Evolutionary conservation across 495 filamentous ascomycete genomes (phyloP), one percentile per base, ranked within the genome.

Genomic region (Aspergillus steynii): DNA sequence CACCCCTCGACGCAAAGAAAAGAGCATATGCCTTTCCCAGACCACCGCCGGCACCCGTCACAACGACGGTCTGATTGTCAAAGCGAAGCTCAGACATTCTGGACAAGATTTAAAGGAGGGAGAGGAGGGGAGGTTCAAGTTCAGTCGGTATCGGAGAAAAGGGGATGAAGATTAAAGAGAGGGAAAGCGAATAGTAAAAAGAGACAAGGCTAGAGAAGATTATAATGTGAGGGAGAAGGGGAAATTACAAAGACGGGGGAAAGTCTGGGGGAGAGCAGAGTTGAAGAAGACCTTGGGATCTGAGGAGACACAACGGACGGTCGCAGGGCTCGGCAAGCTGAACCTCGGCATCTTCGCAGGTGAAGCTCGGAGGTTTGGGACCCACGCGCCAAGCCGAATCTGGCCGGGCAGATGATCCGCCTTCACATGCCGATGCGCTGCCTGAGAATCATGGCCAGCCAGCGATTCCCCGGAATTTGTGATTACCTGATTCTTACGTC

Each of bases 11-110:
- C 60, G 83, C 95, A 73, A 96, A 98, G 83, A 97, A 97, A 45
- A 86, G 78, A 63, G 91, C 91, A 80, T 97, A 97, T 70, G 89
- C 89, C 78, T 93, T 96, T 55, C 95, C 95, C 56, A 98, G 78
- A 60, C 96, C 95, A 76, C 96, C 96, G 60, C 95, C 94, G 56
- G 96, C 96, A 65, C 95, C 95, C 52, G 96, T 99, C 65, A 99
- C 90, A 56, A 99, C 93, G 65, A 96, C 92, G 63, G 94, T 94
- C 82, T 98, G 96, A 74, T 91, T 90, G 82, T 98, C 95, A 74
- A 87, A 99, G 62, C 96, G 87, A 74, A 99, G 82, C 77, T 90
- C 86, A 68, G 88, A 83, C 90, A 92, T 93, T 25, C 55, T 81
- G 74, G 42, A 53, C 63, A 51, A 64, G 50, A 66, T 34, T 61